Evolutionary conservation across 441 rosid species (phyloP), one percentile per base, ranked within the genome.

Genomic region (Sinapis alba): DNA sequence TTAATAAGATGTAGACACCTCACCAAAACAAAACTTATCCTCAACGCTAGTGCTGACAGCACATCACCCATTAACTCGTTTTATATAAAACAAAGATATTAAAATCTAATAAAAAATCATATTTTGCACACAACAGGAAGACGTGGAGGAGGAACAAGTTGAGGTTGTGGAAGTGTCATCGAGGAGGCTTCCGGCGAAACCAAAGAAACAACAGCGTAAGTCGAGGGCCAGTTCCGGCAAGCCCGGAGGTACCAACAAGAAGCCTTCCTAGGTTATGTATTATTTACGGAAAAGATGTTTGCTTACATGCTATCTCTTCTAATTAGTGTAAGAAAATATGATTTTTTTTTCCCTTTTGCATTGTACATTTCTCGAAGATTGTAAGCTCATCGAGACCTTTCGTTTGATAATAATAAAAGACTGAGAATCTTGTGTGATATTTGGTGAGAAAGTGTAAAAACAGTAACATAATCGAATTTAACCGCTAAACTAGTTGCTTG

Each of bases 91-190:
- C 2, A 20, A n/a, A 56, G 6, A n/a, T 18, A 5, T 58, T 5
- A 56, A 74, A 15, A 19, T 43, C 15, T 13, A 2, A 15, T 16
- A 16, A 27, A 20, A 65, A 20, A 15, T 3, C 3, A 34, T 32
- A 51, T 3, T 26, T n/a, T 4, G 1, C 9, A 3, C 15, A 15
- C 16, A 62, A 16, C 24, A 74, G 34, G 4, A 12, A 13, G 34
- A 50, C 13, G 11, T 8, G 38, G 58, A 75, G 18, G 59, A 68
- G 26, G 41, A 62, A 11, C 66, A 50, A 50, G 50, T 20, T 7
- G 75, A 70, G 67, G 66, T 45, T 56, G 66, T 58, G 54, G 54
- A 76, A 70, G 75, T 76, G 60, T 54, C 80, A 36, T 76, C 80
- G 58, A 70, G 80, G 54, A 61, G 62, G 18, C 36, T 30, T 41